phyloP scores from a whole-genome alignment of 495 filamentous ascomycete species.

The Thermothielavioides terrestris region DNA sequence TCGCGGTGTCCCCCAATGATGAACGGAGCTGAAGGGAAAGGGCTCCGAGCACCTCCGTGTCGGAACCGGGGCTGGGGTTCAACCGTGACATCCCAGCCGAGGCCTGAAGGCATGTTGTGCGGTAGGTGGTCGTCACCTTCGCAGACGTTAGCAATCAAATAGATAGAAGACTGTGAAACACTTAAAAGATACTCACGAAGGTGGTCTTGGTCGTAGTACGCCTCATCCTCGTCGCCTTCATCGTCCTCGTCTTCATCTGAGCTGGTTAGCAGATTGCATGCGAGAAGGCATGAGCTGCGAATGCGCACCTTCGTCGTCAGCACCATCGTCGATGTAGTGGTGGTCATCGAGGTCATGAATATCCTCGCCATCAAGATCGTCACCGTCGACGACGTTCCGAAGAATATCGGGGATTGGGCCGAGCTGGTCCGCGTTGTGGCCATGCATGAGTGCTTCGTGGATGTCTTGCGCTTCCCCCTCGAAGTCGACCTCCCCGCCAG shows the following conservation, averaged over 20 bases:
- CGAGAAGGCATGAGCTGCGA: constrained; percentile 7
- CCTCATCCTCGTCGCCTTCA: constrained; percentile 58
- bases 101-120: constrained; percentile 29
- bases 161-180: no score
- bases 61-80: constrained; percentile 28
- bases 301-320: constrained; percentile 50
- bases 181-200: constrained; percentile 50
- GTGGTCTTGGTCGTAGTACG: constrained; percentile 57
- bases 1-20: constrained; percentile 40
- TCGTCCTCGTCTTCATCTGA: constrained; percentile 66
- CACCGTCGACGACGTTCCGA: constrained; percentile 54
- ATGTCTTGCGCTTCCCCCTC: constrained; percentile 38
- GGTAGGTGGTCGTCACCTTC: constrained; percentile 43
- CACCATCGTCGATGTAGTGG: constrained; percentile 60
- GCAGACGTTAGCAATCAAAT: constrained; percentile 5
- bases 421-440: constrained; percentile 34
- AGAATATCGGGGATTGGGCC: constrained; percentile 48
- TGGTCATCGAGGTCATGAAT: constrained; percentile 42
- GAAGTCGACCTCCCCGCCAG: constrained; percentile 44
- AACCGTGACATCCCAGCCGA: constrained; percentile 41
- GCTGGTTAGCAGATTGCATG: constrained; percentile 23
- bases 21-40: constrained; percentile 32
- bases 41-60: constrained; percentile 24
- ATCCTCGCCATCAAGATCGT: constrained; percentile 49
- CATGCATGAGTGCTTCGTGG: constrained; percentile 32